Conservation (phyloP, 352 stramenopile genomes). For the Phytopythium montanum region DNA sequence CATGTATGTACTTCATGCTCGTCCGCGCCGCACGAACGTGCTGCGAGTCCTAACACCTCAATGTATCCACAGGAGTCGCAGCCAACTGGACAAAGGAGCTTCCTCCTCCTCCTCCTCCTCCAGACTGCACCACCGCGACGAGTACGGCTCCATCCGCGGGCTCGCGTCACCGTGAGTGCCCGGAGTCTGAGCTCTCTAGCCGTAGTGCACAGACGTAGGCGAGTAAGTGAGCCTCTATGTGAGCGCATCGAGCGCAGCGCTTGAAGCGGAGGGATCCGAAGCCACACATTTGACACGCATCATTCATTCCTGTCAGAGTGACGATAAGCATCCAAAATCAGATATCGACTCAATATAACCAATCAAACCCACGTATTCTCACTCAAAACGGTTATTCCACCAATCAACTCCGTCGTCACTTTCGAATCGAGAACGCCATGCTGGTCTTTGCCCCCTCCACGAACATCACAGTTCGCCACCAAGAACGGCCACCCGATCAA, state of each 20-base stretch:
- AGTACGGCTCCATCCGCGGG: conserved; percentile 25
- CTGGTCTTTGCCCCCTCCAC: background rate
- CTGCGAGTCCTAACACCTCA: background rate
- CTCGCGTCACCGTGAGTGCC: conserved; percentile 13
- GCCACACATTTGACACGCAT: background rate
- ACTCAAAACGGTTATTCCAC: background rate
- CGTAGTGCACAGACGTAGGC: no score
- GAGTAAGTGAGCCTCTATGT: background rate
- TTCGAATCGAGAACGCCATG: background rate
- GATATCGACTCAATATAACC: background rate
- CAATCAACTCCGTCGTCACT: background rate
- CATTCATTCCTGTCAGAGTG: background rate
- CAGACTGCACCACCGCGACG: conserved; percentile 12
- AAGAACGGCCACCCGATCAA: background rate
- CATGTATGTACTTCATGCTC: conserved; percentile 21
- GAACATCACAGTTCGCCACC: background rate
- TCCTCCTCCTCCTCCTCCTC: no score
- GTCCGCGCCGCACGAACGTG: no score
- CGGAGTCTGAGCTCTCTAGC: background rate
- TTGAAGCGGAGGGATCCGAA: background rate
- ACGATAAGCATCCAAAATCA: background rate
- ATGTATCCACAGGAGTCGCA: background rate
- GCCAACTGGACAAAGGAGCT: background rate
- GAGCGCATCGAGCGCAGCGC: background rate
- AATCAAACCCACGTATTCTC: background rate